Conservation (phyloP, 2,329 filamentous ascomycete species). For the Iodosphaeria phyllophila region DNA sequence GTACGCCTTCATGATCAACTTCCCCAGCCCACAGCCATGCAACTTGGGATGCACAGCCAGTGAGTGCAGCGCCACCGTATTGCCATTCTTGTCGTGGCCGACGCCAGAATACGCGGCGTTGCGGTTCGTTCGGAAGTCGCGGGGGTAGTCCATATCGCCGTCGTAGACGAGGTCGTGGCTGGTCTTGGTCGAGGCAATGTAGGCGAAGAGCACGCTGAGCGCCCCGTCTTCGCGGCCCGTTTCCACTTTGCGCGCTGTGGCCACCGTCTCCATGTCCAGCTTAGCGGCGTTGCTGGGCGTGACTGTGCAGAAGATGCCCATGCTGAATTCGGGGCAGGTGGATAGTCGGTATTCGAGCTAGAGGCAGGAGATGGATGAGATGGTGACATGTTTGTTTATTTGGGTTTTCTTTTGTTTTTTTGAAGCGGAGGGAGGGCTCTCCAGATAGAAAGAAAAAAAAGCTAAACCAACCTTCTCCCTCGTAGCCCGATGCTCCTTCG, state of each 20-base stretch:
- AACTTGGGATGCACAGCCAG: conserved; percentile 62
- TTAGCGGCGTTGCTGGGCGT: conserved; percentile 24
- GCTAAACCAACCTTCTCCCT: conserved; percentile 29
- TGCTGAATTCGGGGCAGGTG: conserved; percentile 55
- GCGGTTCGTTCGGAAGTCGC: conserved; percentile 39
- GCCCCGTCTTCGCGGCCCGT: conserved; percentile 35
- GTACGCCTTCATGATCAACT: conserved; percentile 56
- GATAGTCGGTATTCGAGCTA: conserved; percentile 63
- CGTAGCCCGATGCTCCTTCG: conserved; percentile 27
- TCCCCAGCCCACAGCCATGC: conserved; percentile 56
- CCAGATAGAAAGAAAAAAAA: too few relatives aligned
- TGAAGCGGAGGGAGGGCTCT: too few relatives aligned
- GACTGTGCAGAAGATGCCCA: conserved; percentile 62
- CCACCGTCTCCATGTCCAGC: conserved; percentile 32
- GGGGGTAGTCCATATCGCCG: conserved; percentile 55
- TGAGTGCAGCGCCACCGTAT: conserved; percentile 67
- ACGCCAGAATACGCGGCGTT: conserved; percentile 23
- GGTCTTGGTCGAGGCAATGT: conserved; percentile 60
- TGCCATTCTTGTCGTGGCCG: conserved; percentile 55
- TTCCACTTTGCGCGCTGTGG: conserved; percentile 37
- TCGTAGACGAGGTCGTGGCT: conserved; percentile 47
- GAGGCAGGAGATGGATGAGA: conserved; percentile 1
- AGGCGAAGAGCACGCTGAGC: conserved; percentile 49
- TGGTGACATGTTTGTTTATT: conserved; percentile 2
- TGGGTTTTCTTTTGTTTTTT: too few relatives aligned